Conservation (phyloP, 768 basidiomycete genomes). For the Pleurotus pulmonarius region DNA sequence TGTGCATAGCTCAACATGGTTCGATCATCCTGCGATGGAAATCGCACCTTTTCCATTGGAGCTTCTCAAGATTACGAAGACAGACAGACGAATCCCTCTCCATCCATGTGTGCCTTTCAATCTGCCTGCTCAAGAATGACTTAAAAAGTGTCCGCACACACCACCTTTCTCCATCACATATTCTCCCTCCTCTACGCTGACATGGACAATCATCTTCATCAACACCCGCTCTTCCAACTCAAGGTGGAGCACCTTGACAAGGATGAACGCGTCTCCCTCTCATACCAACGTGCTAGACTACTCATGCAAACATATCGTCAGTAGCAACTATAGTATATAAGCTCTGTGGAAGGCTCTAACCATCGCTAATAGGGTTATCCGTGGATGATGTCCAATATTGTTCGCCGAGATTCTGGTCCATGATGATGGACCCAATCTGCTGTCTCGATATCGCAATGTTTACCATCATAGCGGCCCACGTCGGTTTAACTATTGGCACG, state of each 20-base stretch:
- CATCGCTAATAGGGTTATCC: constrained; percentile 31
- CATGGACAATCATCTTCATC: constrained; percentile 36
- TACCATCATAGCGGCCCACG: constrained; percentile 49
- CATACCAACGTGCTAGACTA: constrained; percentile 48
- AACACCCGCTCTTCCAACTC: constrained; percentile 43
- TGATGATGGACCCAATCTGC: constrained; percentile 52
- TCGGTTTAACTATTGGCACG: constrained; percentile 51
- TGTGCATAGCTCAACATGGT: neutral
- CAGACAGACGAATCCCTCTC: constrained; percentile 4
- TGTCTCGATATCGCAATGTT: constrained; percentile 50
- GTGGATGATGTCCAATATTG: constrained; percentile 45
- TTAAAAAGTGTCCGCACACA: constrained; percentile 4
- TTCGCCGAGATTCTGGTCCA: constrained; percentile 46
- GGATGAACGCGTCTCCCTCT: constrained; percentile 44
- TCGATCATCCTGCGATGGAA: constrained; percentile 7
- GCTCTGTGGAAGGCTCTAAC: constrained; percentile 11
- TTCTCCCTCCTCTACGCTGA: neutral
- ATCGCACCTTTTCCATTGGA: constrained; percentile 4
- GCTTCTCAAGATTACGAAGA: constrained; percentile 1
- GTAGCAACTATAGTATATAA: constrained; percentile 12
- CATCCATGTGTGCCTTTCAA: constrained; percentile 7
- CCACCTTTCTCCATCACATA: neutral
- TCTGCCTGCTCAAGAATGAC: neutral
- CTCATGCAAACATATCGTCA: constrained; percentile 46
- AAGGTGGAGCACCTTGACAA: constrained; percentile 39